Base-by-base conservation (phyloP, 345 rosid species). In the Clausena lansium region DNA sequence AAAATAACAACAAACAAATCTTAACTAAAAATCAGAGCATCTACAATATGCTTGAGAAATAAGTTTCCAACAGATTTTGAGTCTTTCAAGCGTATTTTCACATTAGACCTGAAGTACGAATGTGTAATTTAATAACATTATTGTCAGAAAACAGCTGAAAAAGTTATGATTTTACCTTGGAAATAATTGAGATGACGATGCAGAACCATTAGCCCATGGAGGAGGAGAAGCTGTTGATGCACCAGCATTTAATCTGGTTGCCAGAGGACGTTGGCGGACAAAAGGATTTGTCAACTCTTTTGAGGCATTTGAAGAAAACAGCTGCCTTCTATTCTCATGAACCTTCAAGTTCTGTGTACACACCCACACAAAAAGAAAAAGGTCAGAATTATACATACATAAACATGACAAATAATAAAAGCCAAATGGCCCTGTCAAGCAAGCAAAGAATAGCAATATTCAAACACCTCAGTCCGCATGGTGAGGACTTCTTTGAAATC, bases 401-500 rank as follows among this genome's bases (percentile, higher is more conserved):
- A 22, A 32, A 27, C 62, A 6, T 30, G 54, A 15, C 8, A 25
- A 33, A 33, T 9, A 39, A 78, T 7, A 54, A 71, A 30, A 19
- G n/a, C 71, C 41, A 4, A 24, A 4, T 24, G 20, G 66, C 33
- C 39, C 77, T 72, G 52, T 39, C 39, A 72, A 71, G 47, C 68
- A 59, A 30, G 15, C 70, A 32, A 36, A 47, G 27, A 33, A 35
- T 50, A 63, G 60, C 35, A 75, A 38, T 19, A 47, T 41, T 63
- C 27, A 71, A 71, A 13, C 75, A 91, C 98, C 96, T 93, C 98
- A 33, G 98, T 90, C 62, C 98, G 89, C 87, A 87, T 83, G 57
- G 98, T 93, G 39, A 93, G 94, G 76, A 93, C 94, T 77, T 93
- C 94, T 77, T 91, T 93, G 73, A 93, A 93, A 85, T 91, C 98